Percentiles rank a stretch among this genome's conserved stretches.
phyloP scores from a whole-genome alignment of 345 rosid species.

The Citrus inodora region DNA sequence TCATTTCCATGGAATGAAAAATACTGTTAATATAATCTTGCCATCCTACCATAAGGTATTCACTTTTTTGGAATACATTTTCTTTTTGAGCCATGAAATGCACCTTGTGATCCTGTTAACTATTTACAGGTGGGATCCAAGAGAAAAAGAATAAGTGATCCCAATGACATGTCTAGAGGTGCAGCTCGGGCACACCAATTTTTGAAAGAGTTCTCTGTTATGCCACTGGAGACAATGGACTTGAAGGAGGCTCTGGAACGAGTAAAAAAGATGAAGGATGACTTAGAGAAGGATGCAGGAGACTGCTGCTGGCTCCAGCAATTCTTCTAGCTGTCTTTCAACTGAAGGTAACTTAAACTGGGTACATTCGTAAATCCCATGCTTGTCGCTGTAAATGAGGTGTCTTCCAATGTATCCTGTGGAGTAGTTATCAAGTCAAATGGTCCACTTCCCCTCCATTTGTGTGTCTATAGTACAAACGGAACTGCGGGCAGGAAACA shows the following conservation, averaged over 20 bases:
- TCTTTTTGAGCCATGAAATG: background rate
- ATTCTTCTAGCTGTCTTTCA: slow-evolving; percentile 39
- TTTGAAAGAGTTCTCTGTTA: slow-evolving; percentile 71
- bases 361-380: background rate
- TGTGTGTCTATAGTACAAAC: background rate
- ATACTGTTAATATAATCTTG: background rate
- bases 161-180: slow-evolving; percentile 63
- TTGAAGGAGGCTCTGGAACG: slow-evolving; percentile 60
- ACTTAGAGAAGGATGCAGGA: slow-evolving; percentile 66
- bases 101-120: background rate
- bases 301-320: slow-evolving; percentile 68
- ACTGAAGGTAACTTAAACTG: background rate
- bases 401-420: background rate
- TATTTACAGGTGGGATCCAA: slow-evolving; percentile 59
- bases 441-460: background rate
- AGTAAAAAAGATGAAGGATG: slow-evolving; percentile 53
- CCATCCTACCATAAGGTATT: background rate
- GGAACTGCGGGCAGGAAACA: background rate
- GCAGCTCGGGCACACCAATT: slow-evolving; percentile 74
- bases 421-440: background rate
- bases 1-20: background rate
- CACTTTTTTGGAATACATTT: too few relatives aligned
- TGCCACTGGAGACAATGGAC: slow-evolving; percentile 86
- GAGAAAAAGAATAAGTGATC: slow-evolving; percentile 57
- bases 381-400: background rate